A percentile compares a stretch with the other conserved stretches of the same genome.
Evolutionary conservation across 768 basidiomycete species (phyloP).

Genomic region (Lactarius vividus): DNA sequence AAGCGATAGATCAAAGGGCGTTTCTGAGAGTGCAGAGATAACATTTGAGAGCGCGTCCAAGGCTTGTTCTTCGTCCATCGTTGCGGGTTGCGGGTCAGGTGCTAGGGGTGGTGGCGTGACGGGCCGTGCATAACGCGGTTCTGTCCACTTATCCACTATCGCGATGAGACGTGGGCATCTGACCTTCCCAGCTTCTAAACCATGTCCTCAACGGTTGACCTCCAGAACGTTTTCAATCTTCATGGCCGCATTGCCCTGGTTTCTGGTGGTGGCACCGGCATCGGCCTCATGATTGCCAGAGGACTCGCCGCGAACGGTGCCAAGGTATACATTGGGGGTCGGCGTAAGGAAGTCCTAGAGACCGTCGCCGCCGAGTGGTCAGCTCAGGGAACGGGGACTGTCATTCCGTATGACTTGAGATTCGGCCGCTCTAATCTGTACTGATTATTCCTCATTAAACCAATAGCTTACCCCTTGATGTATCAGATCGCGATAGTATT

Average conservation of each 20-base stretch:
- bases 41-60: constrained; percentile 63
- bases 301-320: constrained; percentile 77
- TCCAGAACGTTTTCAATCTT: constrained; percentile 25
- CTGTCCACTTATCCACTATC: not conserved
- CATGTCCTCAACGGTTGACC: constrained; percentile 14
- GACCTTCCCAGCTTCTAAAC: no score
- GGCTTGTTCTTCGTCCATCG: constrained; percentile 56
- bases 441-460: not conserved
- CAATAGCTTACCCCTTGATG: constrained; percentile 63
- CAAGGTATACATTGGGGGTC: constrained; percentile 75
- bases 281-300: constrained; percentile 63
- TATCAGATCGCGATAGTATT: constrained; percentile 68
- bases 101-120: not conserved
- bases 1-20: constrained; percentile 58
- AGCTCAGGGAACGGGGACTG: constrained; percentile 42
- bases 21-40: constrained; percentile 55
- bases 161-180: not conserved
- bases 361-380: constrained; percentile 47
- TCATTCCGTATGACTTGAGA: constrained; percentile 49
- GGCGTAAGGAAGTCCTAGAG: constrained; percentile 63
- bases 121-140: not conserved
- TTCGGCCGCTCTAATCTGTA: not conserved
- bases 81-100: not conserved
- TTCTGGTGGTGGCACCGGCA: constrained; percentile 34
- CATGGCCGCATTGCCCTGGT: constrained; percentile 29